Percentiles rank a stretch among this genome's conserved stretches.
Conservation (phyloP, 2,329 filamentous ascomycete genomes). For the Nannizzia gypsea region DNA sequence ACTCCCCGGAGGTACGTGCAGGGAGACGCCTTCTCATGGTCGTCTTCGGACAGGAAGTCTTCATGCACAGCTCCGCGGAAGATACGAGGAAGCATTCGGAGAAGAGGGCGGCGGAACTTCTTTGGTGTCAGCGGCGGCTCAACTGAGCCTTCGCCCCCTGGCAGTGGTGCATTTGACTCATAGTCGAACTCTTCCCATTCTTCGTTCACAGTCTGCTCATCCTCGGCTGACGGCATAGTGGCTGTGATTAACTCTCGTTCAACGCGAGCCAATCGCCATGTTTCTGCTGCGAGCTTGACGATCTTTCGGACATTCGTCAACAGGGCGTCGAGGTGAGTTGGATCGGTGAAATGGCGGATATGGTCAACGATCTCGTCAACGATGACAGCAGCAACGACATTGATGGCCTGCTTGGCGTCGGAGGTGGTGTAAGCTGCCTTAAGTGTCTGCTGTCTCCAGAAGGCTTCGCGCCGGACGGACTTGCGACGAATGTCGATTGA, state of each 20-base stretch:
- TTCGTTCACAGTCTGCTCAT: constrained; percentile 25
- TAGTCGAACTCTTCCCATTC: constrained; percentile 27
- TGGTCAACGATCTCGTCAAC: constrained; percentile 46
- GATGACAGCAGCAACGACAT: constrained; percentile 43
- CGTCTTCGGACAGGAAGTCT: constrained; percentile 33
- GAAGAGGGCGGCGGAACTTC: constrained; percentile 25
- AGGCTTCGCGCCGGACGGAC: constrained; percentile 44
- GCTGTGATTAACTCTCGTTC: constrained; percentile 46
- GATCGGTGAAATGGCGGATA: constrained; percentile 43
- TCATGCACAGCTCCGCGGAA: constrained; percentile 41
- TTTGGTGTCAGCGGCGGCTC: not conserved
- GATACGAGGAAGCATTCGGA: constrained; percentile 43
- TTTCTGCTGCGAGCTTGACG: constrained; percentile 47
- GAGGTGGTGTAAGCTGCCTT: constrained; percentile 46
- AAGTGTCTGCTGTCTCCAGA: constrained; percentile 48
- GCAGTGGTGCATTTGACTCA: constrained; percentile 6
- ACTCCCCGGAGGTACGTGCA: constrained; percentile 41
- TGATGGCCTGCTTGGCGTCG: constrained; percentile 46
- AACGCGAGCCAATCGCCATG: constrained; percentile 47
- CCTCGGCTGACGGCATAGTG: constrained; percentile 35
- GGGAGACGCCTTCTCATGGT: constrained; percentile 32
- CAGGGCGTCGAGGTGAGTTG: constrained; percentile 40
- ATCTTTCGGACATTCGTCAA: constrained; percentile 42
- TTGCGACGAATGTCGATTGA: constrained; percentile 46
- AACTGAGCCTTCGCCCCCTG: not conserved